phyloP scores from a whole-genome alignment of 139 green algal genomes.

The Closterium sp. region DNA sequence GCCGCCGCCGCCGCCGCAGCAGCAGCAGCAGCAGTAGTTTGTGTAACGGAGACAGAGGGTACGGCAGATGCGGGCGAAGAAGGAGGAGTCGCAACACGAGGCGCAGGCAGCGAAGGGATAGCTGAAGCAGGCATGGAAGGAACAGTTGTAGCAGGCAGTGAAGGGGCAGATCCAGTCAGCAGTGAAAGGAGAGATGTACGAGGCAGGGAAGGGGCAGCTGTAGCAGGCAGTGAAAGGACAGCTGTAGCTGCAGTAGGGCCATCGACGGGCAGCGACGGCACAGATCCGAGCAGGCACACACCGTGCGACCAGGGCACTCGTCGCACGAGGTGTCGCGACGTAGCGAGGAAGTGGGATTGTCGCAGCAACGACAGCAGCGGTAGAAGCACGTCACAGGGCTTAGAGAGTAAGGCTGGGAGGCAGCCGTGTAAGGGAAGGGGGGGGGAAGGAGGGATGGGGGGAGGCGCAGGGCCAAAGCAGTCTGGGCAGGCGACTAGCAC shows the following conservation, averaged over 20 bases:
- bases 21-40: slow-evolving; percentile 54
- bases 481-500: not conserved
- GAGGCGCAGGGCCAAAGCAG: not conserved
- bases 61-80: slow-evolving; percentile 62
- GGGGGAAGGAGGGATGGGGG: not conserved
- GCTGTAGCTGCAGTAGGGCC: not conserved
- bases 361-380: not conserved
- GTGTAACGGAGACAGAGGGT: slow-evolving; percentile 70
- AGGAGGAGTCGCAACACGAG: slow-evolving; percentile 29
- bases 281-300: slow-evolving; percentile 65
- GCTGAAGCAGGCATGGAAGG: not conserved
- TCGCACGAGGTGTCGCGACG: slow-evolving; percentile 72
- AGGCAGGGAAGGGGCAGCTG: not conserved
- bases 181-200: not conserved
- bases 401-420: not conserved
- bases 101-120: not conserved
- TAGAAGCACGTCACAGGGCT: not conserved
- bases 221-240: not conserved
- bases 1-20: no score
- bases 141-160: not conserved
- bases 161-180: not conserved
- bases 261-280: slow-evolving; percentile 62
- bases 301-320: slow-evolving; percentile 29
- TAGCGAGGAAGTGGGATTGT: slow-evolving; percentile 59
- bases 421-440: not conserved